A percentile compares a stretch with the other conserved stretches of the same genome.
Conservation (phyloP, 495 filamentous ascomycete species). For the Penicillium ochrochloron region DNA sequence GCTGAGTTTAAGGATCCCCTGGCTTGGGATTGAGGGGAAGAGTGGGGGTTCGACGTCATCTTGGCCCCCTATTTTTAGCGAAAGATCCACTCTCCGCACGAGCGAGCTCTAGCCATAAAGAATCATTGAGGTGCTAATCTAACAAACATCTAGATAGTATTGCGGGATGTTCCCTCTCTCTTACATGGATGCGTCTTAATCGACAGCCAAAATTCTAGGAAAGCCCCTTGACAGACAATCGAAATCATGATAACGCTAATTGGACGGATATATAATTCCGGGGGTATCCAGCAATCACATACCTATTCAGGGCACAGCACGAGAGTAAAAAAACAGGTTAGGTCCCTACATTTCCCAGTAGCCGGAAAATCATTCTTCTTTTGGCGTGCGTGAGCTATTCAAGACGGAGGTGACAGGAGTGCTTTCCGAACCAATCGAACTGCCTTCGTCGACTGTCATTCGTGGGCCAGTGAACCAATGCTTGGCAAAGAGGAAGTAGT, state of each 20-base stretch:
- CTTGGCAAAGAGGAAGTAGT: conserved; percentile 66
- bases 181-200: neutral
- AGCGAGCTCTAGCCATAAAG: too few species aligned
- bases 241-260: neutral
- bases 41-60: conserved; percentile 11
- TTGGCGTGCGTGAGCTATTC: neutral
- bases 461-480: conserved; percentile 78
- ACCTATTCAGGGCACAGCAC: neutral
- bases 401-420: neutral
- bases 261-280: neutral
- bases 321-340: neutral
- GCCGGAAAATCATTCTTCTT: neutral
- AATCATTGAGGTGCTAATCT: neutral
- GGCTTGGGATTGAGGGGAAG: neutral
- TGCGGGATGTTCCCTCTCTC: neutral
- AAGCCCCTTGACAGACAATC: neutral
- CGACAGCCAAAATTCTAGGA: neutral
- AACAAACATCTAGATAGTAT: neutral
- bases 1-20: neutral
- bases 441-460: conserved; percentile 60
- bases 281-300: neutral
- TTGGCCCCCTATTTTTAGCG: neutral
- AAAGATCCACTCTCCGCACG: neutral
- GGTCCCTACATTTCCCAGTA: neutral
- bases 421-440: conserved; percentile 11